Evolutionary conservation across 768 basidiomycete species (phyloP), one percentile per base, ranked within the genome.

Genomic region (Collybia sp.): DNA sequence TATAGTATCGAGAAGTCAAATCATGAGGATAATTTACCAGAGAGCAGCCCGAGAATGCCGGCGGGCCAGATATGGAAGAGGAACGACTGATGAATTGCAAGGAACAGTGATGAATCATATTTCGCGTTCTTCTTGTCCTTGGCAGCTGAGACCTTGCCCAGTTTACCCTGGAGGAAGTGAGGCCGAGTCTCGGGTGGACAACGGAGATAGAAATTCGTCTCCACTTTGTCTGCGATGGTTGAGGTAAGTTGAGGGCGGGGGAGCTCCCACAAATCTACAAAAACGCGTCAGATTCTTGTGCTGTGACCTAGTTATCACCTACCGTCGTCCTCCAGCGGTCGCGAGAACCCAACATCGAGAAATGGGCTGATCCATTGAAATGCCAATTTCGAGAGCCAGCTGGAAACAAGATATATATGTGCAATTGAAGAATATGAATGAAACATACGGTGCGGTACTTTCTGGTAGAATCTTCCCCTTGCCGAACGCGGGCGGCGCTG

Each of bases 261-360:
- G 5, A 78, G 61, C 42, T 64, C 54, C 73, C 74, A 78, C 11
- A 79, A 53, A 50, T 79, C 77, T 79, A 39, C 10, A 12, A 12
- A 13, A 13, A 36, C 38, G 44, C 18, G 15, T 48, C 12, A 49
- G 37, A 19, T 20, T 10, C 31, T 40, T 3, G 13, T 48, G 2
- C 15, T 43, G 25, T 19, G n/a, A 18, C 13, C 18, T 15, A 15
- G 8, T 30, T 8, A 18, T 32, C 47, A 47, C 57, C 6, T 43
- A 73, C 77, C 77, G 45, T 76, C 68, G 53, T 70, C 67, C 56
- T 76, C 60, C n/a, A 79, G 49, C 2, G 77, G 77, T 32, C 77
- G 59, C 8, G 73, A 68, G 48, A 67, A 79, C 18, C 77, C 77
- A 30, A 77, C 76, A 15, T 56, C 50, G 6, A 80, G 55, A 39